Evolutionary conservation across 1,284 basidiomycete species (phyloP), one percentile per base, ranked within the genome.

Genomic region (Cryptococcus sp.): DNA sequence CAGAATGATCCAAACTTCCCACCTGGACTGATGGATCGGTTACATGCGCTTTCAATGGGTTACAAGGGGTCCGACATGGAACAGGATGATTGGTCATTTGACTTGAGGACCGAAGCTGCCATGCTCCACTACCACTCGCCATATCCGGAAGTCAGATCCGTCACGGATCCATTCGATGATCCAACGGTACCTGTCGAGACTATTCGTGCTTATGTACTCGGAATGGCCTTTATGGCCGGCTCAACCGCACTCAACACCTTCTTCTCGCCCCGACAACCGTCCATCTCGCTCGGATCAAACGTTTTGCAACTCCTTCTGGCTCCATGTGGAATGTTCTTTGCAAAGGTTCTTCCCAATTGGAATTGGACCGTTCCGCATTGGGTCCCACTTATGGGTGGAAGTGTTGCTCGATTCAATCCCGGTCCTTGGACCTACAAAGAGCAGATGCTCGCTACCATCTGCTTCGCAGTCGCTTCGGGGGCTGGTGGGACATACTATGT

Each of bases 141-240:
- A 9, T 91, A 91, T 66, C 83, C 88, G 2, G 89, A 91, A 78
- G 89, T 91, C 41, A 83, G 89, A 47, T 87, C 88, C n/a, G 83
- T 87, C 7, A 85, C 91, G 18, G 78, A 86, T 24, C 88, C 83
- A 61, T 77, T 82, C 21, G 88, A 91, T 62, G 88, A 91, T 67
- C 82, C 84, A 1, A 74, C 78, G 7, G 88, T 89, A 78, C 85
- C 85, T 5, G 84, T 84, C 48, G 87, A 85, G 72, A 92, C 90
- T 4, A 87, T 91, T 77, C 81, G 89, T 63, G 83, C 85, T 80
- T 87, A 85, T 84, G 64, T 79, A 7, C 77, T 85, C 22, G 82
- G 86, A 59, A 58, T 78, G 61, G 79, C 41, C n/a, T 48, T 50
- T 40, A 24, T 78, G 78, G 14, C 76, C 79, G 55, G 32, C 9